These are phyloP conservation scores for Biancaea sappan DNA, from an alignment of 306 rosid genomes.

Conservation along the genomic window DNA sequence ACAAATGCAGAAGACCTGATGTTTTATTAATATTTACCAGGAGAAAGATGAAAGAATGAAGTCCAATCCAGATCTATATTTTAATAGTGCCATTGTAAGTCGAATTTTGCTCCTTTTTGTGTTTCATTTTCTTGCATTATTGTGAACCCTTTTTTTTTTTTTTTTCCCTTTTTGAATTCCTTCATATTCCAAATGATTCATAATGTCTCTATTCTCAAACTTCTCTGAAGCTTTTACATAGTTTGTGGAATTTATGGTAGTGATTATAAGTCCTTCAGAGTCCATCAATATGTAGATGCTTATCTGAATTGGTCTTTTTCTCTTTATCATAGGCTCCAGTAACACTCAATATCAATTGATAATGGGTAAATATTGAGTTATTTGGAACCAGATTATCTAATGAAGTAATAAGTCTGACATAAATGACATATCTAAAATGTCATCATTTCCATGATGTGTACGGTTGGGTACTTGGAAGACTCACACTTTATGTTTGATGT, in stretches of 20 bases:
- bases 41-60: slow-evolving; percentile 89
- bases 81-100: slow-evolving; percentile 86
- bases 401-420: not conserved
- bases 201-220: not conserved
- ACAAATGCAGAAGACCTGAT: slow-evolving; percentile 38
- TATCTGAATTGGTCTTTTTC: not conserved
- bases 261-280: not conserved
- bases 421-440: not conserved
- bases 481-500: not conserved
- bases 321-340: not conserved
- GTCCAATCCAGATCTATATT: slow-evolving; percentile 87
- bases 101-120: slow-evolving; percentile 28
- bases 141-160: too few species aligned
- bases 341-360: not conserved
- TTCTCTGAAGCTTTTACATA: not conserved
- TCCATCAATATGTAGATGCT: not conserved
- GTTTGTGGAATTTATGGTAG: not conserved
- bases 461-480: not conserved
- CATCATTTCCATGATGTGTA: not conserved
- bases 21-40: slow-evolving; percentile 55
- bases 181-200: not conserved
- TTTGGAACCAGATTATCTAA: not conserved
- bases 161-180: not conserved
- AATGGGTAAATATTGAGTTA: not conserved
- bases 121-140: slow-evolving; percentile 19